Percentiles rank a stretch among this genome's conserved stretches.
Evolutionary conservation across 1,284 basidiomycete species (phyloP).

Genomic region (Ceratobasidium sp.): DNA sequence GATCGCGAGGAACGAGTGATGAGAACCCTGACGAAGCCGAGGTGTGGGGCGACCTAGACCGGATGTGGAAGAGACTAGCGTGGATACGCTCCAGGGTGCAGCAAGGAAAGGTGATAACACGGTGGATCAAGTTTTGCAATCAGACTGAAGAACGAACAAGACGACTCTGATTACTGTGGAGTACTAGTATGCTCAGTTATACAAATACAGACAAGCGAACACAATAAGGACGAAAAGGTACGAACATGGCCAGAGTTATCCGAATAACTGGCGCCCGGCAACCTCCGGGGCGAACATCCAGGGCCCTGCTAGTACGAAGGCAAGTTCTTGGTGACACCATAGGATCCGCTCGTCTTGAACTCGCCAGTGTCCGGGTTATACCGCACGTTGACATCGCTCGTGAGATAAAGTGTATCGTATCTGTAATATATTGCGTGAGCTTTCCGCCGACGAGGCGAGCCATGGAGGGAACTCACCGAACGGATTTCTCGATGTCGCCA

Average conservation of each 20-base stretch:
- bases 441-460: neutral
- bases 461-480: slow-evolving; percentile 12
- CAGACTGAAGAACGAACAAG: too few relatives aligned
- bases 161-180: too few relatives aligned
- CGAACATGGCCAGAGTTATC: too few relatives aligned
- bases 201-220: too few relatives aligned
- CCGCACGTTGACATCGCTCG: slow-evolving; percentile 39
- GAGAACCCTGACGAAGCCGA: slow-evolving; percentile 25
- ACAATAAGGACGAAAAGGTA: too few relatives aligned
- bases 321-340: slow-evolving; percentile 11
- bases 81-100: too few relatives aligned
- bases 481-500: slow-evolving; percentile 11
- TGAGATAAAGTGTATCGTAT: slow-evolving; percentile 40
- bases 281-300: too few relatives aligned
- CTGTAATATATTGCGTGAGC: neutral
- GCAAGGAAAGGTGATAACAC: too few relatives aligned
- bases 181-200: too few relatives aligned
- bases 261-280: too few relatives aligned
- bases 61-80: slow-evolving; percentile 37
- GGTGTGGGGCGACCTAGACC: slow-evolving; percentile 14
- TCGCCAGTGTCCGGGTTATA: slow-evolving; percentile 43
- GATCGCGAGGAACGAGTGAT: too few relatives aligned
- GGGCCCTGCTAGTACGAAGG: neutral
- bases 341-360: slow-evolving; percentile 43
- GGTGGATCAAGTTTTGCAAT: too few relatives aligned